These are phyloP conservation scores for Macrocystidia cucumis DNA, from an alignment of 1,284 basidiomycete genomes.

Conservation along the genomic window DNA sequence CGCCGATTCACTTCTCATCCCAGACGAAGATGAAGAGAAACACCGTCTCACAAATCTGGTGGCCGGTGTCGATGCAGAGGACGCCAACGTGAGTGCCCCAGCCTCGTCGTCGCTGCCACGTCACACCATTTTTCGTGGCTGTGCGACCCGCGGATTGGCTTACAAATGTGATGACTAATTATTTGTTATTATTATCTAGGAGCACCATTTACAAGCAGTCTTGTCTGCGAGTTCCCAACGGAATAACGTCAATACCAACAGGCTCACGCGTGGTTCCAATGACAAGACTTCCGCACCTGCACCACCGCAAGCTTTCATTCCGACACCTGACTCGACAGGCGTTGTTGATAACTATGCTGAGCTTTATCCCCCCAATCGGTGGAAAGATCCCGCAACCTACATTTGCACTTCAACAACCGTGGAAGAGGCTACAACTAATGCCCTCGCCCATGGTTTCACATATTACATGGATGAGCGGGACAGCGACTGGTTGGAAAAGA, in stretches of 20 bases:
- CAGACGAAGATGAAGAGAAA: conserved; percentile 80
- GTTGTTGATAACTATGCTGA: conserved; percentile 69
- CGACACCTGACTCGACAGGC: conserved; percentile 86
- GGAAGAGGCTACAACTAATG: conserved; percentile 64
- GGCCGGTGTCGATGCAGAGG: conserved; percentile 77
- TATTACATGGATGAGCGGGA: conserved; percentile 98
- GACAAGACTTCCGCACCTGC: conserved; percentile 33
- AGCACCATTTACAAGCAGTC: conserved; percentile 89
- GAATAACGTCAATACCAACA: conserved; percentile 31
- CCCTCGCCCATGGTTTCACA: conserved; percentile 62
- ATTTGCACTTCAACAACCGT: conserved; percentile 84
- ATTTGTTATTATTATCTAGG: conserved; percentile 45
- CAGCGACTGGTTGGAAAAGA: conserved; percentile 88
- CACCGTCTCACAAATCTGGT: conserved; percentile 44
- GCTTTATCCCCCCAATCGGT: conserved; percentile 63
- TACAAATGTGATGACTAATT: conserved; percentile 58
- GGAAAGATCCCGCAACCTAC: conserved; percentile 76
- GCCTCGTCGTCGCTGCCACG: conserved; percentile 23
- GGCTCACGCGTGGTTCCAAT: conserved; percentile 30
- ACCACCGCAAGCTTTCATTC: conserved; percentile 70
- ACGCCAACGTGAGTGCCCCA: conserved; percentile 70
- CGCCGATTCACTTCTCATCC: conserved; percentile 66
- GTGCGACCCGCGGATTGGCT: conserved; percentile 36
- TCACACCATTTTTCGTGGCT: conserved; percentile 33
- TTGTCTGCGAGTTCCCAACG: conserved; percentile 67